Conservation (phyloP, 2,329 filamentous ascomycete genomes). For the Cercospora sp. region DNA sequence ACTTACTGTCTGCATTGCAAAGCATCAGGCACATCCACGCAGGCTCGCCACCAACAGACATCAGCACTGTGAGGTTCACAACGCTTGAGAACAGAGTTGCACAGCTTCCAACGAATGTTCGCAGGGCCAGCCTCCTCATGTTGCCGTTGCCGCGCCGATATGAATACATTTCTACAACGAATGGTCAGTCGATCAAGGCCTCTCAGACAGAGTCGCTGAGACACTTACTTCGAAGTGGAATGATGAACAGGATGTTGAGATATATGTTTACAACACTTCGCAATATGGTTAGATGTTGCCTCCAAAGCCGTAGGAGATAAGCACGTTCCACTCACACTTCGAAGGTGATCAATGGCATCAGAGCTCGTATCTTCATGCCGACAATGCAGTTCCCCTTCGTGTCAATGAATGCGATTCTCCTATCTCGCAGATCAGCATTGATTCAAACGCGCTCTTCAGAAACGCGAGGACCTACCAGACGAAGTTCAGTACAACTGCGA, state of each 20-base stretch:
- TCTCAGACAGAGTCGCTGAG: not conserved
- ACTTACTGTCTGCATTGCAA: conserved; percentile 22
- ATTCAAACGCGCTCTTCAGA: not conserved
- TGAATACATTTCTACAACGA: conserved; percentile 18
- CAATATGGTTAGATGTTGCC: not conserved
- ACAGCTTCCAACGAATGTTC: conserved; percentile 23
- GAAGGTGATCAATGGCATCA: conserved; percentile 21
- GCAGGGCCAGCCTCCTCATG: conserved; percentile 18
- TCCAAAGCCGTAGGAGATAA: not conserved
- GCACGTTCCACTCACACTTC: conserved; percentile 7
- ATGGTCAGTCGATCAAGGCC: not conserved
- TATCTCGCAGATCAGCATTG: conserved; percentile 1
- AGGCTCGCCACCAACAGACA: conserved; percentile 17
- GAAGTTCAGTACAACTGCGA: conserved; percentile 19
- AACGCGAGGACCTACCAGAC: conserved; percentile 11
- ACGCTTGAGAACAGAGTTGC: conserved; percentile 20
- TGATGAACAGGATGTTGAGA: conserved; percentile 21
- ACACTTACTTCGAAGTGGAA: conserved; percentile 20
- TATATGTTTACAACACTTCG: conserved; percentile 18
- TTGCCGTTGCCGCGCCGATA: conserved; percentile 20
- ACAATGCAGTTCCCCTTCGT: conserved; percentile 17
- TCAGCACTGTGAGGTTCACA: conserved; percentile 21
- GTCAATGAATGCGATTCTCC: conserved; percentile 21
- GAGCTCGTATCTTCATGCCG: conserved; percentile 16
- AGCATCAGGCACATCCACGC: conserved; percentile 23